phyloP scores from a whole-genome alignment of 2,329 filamentous ascomycete genomes.

The Epichloe baconii region DNA sequence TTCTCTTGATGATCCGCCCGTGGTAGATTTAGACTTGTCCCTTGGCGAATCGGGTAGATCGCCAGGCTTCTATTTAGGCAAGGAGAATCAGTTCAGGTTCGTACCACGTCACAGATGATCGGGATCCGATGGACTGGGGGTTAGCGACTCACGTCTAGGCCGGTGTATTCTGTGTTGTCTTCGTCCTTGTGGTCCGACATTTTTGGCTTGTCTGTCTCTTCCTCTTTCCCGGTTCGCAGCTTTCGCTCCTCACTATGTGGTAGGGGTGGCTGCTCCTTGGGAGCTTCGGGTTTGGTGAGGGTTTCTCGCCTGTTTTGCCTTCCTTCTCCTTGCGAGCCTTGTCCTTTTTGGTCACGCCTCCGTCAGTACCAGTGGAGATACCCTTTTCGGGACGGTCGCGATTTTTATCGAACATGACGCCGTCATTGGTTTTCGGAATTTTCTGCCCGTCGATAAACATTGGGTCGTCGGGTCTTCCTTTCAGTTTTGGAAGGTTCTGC shows the following conservation, averaged over 20 bases:
- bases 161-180: constrained; percentile 20
- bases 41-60: constrained; percentile 69
- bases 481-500: constrained; percentile 29
- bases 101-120: neutral
- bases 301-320: constrained; percentile 48
- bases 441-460: constrained; percentile 45
- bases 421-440: constrained; percentile 54
- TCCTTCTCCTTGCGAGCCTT: constrained; percentile 61
- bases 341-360: constrained; percentile 77
- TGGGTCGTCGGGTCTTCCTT: constrained; percentile 37
- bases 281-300: constrained; percentile 66
- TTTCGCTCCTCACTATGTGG: constrained; percentile 71
- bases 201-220: constrained; percentile 29
- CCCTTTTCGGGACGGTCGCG: constrained; percentile 66
- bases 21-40: constrained; percentile 58
- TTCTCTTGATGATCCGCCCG: constrained; percentile 30
- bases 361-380: constrained; percentile 68
- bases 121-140: neutral
- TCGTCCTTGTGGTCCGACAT: constrained; percentile 30
- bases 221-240: constrained; percentile 31
- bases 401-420: constrained; percentile 86
- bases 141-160: constrained; percentile 19
- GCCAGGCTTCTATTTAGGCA: constrained; percentile 52
- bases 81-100: neutral
- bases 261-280: constrained; percentile 73